Evolutionary conservation across 805 yeast genomes (phyloP).

Genomic region (Ogataea zsoltii): DNA sequence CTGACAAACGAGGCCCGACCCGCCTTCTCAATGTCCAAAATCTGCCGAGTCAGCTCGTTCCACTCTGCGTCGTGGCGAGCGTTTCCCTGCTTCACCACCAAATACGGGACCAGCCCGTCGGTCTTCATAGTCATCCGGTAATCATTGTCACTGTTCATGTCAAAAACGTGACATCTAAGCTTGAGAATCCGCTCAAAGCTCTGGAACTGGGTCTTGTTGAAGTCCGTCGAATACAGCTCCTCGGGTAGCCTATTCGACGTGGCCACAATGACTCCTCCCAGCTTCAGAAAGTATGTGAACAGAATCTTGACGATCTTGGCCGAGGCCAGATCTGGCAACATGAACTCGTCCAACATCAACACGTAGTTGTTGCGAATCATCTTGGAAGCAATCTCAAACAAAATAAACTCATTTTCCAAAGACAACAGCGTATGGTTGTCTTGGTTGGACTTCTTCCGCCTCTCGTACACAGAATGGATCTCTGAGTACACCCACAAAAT

Average conservation of each 20-base stretch:
- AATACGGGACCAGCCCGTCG: slow-evolving; percentile 30
- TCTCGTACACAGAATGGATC: slow-evolving; percentile 54
- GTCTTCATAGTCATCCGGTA: slow-evolving; percentile 45
- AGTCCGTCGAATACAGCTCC: slow-evolving; percentile 66
- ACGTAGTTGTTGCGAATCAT: slow-evolving; percentile 60
- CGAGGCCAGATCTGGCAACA: slow-evolving; percentile 74
- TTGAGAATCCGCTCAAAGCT: slow-evolving; percentile 57
- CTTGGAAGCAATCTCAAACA: slow-evolving; percentile 66
- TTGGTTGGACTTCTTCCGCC: slow-evolving; percentile 37
- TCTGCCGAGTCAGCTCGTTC: slow-evolving; percentile 34
- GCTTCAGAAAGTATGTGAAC: slow-evolving; percentile 66
- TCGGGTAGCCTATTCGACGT: slow-evolving; percentile 74
- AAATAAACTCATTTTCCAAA: slow-evolving; percentile 61
- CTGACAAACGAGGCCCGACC: slow-evolving; percentile 41
- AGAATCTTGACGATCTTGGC: slow-evolving; percentile 67
- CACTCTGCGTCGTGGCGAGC: slow-evolving; percentile 34
- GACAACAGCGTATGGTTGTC: slow-evolving; percentile 35
- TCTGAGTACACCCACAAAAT: slow-evolving; percentile 67
- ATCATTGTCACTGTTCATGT: slow-evolving; percentile 60
- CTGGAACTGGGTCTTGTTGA: slow-evolving; percentile 57
- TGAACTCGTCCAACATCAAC: slow-evolving; percentile 69
- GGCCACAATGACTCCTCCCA: slow-evolving; percentile 76
- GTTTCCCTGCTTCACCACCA: slow-evolving; percentile 35
- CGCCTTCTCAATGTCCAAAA: slow-evolving; percentile 13
- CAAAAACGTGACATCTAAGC: slow-evolving; percentile 58